Base-by-base conservation (phyloP, 208 protist species). In the Strigomonas oncopelti region DNA sequence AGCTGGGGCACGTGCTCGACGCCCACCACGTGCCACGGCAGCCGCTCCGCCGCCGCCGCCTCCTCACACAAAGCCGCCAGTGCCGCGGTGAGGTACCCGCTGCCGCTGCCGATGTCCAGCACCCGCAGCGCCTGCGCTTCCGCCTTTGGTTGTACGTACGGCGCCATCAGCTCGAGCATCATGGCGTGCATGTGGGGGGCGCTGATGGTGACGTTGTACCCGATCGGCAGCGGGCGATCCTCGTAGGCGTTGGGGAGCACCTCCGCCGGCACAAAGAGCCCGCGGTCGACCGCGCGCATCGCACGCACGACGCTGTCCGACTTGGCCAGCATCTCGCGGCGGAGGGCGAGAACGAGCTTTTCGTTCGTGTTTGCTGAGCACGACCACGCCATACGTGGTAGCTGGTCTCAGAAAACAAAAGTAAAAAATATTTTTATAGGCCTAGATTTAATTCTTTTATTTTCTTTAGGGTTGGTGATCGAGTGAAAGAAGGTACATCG, bases 181-280 rank as follows among this genome's bases (percentile, higher is more conserved):
- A 90, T 93, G 7, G 90, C 92, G 67, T 97, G 92, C 88, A 97
- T 97, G 71, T 97, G 92, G 18, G 92, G 92, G 0, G 92, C 92
- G 53, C 88, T 94, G 60, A 95, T 95, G 1, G 92, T 94, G 13
- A 83, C 90, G 38, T 77, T 71, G 63, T 91, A 83, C 27, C 88
- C 88, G 66, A 97, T 93, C n/a, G 84, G 72, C 36, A 87, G 69
- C 25, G 92, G 92, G 31, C 42, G 29, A 71, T 97, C 90, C 4
- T 67, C 66, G 72, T 96, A 97, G 0, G 88, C 87, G 5, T 73
- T 51, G 5, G 3, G 22, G 20, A 55, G 4, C 5, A 53, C 9
- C n/a, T 16, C 27, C 5, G 67, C 29, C 2, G 72, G 77, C 31
- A 91, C 71, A 67, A 94, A 96, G 77, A 86, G 86, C 14, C 69